Conservation (phyloP, 257 asterid genomes). For the Avicennia marina region DNA sequence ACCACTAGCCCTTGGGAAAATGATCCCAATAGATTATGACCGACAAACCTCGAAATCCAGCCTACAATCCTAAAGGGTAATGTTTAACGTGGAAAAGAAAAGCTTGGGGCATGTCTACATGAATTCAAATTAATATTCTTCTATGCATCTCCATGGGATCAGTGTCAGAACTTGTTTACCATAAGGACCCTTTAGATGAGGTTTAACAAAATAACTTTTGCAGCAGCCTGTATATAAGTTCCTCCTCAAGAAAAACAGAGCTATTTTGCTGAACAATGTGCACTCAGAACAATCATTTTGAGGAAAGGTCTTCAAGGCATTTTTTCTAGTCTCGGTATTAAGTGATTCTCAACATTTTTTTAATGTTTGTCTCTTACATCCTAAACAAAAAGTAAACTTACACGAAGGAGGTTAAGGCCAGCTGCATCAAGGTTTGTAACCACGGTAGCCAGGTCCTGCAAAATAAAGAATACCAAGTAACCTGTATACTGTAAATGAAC, state of each 20-base stretch:
- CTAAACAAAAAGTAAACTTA: constrained; percentile 33
- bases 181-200: neutral
- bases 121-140: no score
- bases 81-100: no score
- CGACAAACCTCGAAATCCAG: neutral
- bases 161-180: neutral
- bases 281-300: no score
- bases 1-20: neutral
- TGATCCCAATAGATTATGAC: neutral
- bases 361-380: no score
- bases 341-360: no score
- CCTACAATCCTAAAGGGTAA: no score
- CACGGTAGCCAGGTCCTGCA: constrained; percentile 56
- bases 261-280: constrained; percentile 1
- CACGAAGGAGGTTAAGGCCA: constrained; percentile 67
- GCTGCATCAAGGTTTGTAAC: constrained; percentile 64
- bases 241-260: neutral
- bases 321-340: no score
- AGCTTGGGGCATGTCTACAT: no score
- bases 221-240: neutral
- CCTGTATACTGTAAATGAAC: neutral
- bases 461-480: constrained; percentile 1
- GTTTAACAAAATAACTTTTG: no score
- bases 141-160: neutral
- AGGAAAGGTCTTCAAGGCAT: no score